Evolutionary conservation across 257 asterid species (phyloP), one percentile per base, ranked within the genome.

Genomic region (Buddleja alternifolia): DNA sequence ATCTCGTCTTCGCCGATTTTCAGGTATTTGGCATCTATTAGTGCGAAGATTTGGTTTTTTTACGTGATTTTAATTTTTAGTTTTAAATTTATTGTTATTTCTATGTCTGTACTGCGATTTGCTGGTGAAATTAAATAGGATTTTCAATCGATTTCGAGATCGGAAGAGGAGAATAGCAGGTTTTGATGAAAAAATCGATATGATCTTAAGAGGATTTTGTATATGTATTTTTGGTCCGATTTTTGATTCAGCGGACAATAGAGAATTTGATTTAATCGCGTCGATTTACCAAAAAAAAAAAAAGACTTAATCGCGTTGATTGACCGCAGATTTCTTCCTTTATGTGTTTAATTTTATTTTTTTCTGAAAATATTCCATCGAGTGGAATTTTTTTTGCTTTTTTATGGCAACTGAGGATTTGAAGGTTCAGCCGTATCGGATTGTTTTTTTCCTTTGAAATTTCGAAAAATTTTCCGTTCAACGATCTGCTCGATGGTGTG

Each of bases 1-100:
- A 3, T 36, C 47, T 53, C 29, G 60, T 21, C 23, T 73, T 66
- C 75, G 56, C 55, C 77, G 77, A 34, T 66, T 61, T 63, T 6
- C 4, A 72, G 85, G 82, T 77, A 77, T 40, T 61, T 54, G 3
- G 14, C 50, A 24, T 65, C 52, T 66, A 45, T 79, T 73, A 16
- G n/a, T 62, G 39, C 41, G 8, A 36, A 44, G 6, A 16, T 52
- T 59, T 53, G 63, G 10, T 53, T 15, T 39, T 67, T 74, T 55
- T 34, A 0, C 19, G n/a, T 50, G 25, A 25, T 69, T 69, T 47
- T n/a, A 16, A 4, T 15, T 9, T 3, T 17, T 21, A 3, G 3
- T 41, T 32, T 24, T 20, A 2, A 6, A 39, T 61, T 34, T 12
- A 3, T 44, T 39, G 48, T 59, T 45, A 8, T 34, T 1, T 23